Base-by-base conservation (phyloP, 73 alveolate genomes). In the Paramecium sonneborni region DNA sequence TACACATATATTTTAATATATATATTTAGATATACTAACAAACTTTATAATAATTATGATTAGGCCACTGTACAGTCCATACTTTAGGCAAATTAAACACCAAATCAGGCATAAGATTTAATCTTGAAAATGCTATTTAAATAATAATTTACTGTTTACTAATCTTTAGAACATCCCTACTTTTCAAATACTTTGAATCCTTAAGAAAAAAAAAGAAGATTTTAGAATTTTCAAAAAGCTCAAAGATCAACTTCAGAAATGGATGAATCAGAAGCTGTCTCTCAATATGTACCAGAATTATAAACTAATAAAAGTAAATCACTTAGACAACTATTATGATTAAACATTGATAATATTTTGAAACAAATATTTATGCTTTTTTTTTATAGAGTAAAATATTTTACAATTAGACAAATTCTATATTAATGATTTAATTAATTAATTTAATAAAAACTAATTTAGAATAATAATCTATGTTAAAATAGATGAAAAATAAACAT, bases 291-390 rank as follows among this genome's bases (percentile, higher is more conserved):
- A 30, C 84, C 84, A 12, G 84, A 62, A 32, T 26, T 62, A 46
- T 32, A 30, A 26, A 62, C 84, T 11, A 62, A 62, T 62, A 62
- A 62, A 62, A 62, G 84, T 32, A 62, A 62, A 62, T 62, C 84
- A 21, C 20, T 30, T 23, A 62, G 84, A 32, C 8, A 62, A 26
- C 24, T 62, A 10, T 11, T 62, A 26, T 26, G 84, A 62, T 48
- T n/a, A n/a, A n/a, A n/a, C n/a, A n/a, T n/a, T n/a, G n/a, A n/a
- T n/a, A n/a, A n/a, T n/a, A n/a, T n/a, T n/a, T n/a, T n/a, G n/a
- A n/a, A n/a, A n/a, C n/a, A n/a, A n/a, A n/a, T n/a, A n/a, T n/a
- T n/a, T n/a, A n/a, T n/a, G n/a, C n/a, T n/a, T n/a, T n/a, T n/a
- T n/a, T n/a, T n/a, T n/a, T n/a, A n/a, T n/a, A n/a, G n/a, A n/a